Conservation (phyloP, 2,329 filamentous ascomycete species). For the Paracorniculantispora psalliotae region DNA sequence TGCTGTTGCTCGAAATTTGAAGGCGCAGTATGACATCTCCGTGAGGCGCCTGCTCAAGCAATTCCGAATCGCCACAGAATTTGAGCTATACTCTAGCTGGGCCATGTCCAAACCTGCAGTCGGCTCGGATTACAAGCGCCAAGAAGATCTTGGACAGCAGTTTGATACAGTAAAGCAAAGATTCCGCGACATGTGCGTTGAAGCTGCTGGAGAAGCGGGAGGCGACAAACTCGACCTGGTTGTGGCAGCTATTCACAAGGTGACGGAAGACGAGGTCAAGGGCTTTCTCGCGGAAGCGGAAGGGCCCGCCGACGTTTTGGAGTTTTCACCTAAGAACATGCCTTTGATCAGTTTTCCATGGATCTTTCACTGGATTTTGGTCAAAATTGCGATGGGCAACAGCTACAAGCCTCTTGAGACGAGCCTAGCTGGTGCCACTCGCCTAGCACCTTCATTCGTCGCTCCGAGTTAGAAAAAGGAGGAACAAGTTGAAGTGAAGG, state of each 20-base stretch:
- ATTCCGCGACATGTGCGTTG: conserved; percentile 62
- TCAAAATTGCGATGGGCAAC: conserved; percentile 27
- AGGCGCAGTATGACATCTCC: conserved; percentile 70
- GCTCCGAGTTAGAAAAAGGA: too few relatives aligned
- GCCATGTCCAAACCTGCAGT: conserved; percentile 69
- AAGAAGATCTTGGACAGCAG: conserved; percentile 74
- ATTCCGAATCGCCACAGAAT: conserved; percentile 77
- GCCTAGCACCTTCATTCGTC: too few relatives aligned
- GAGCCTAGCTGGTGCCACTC: background rate
- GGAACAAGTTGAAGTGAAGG: too few relatives aligned
- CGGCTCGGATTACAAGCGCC: conserved; percentile 75
- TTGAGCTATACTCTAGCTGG: conserved; percentile 88
- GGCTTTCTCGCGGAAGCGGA: background rate
- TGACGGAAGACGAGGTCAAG: conserved; percentile 66
- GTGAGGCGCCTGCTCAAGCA: conserved; percentile 80
- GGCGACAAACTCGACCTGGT: conserved; percentile 69
- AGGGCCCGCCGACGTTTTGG: background rate
- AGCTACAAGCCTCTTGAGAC: conserved; percentile 17
- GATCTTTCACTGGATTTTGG: conserved; percentile 66
- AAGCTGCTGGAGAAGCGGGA: conserved; percentile 65
- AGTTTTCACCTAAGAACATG: conserved; percentile 24
- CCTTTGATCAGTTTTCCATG: conserved; percentile 93
- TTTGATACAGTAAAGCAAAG: conserved; percentile 60
- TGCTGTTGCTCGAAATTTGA: conserved; percentile 58
- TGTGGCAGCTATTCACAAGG: conserved; percentile 80